Evolutionary conservation across 1,139 yeast species (phyloP).

Genomic region (Yamadazyma dushanensis): DNA sequence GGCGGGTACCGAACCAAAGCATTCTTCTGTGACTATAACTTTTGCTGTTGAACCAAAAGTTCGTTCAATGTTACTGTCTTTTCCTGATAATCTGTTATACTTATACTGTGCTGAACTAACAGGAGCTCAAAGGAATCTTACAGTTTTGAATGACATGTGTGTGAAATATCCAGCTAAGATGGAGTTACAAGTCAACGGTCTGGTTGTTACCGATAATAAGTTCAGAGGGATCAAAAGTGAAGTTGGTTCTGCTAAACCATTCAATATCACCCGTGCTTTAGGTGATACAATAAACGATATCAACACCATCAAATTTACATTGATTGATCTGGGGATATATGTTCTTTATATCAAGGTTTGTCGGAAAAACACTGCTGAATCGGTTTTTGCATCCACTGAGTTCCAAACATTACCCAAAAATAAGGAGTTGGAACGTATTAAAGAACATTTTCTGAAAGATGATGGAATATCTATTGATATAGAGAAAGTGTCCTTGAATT

Average conservation of each 20-base stretch:
- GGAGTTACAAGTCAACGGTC: conserved; percentile 53
- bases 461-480: conserved; percentile 60
- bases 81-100: conserved; percentile 20
- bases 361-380: conserved; percentile 43
- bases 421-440: conserved; percentile 26
- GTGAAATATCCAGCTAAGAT: conserved; percentile 61
- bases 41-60: too few relatives aligned
- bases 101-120: conserved; percentile 2
- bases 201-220: conserved; percentile 35
- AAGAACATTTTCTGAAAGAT: conserved; percentile 47
- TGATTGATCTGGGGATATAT: conserved; percentile 50
- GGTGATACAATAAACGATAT: conserved; percentile 14
- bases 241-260: conserved; percentile 67
- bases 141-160: conserved; percentile 25
- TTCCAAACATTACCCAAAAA: conserved; percentile 7
- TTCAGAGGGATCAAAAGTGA: conserved; percentile 62
- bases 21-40: neutral
- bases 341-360: conserved; percentile 56
- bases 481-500: conserved; percentile 56
- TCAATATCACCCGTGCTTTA: conserved; percentile 51
- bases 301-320: conserved; percentile 50
- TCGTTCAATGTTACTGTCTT: too few relatives aligned
- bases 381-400: conserved; percentile 24
- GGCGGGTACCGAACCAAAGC: neutral
- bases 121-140: too few relatives aligned